These are phyloP conservation scores for Phalaenopsis hybrid DNA, from an alignment of 116 monocot genomes.

Conservation along the genomic window DNA sequence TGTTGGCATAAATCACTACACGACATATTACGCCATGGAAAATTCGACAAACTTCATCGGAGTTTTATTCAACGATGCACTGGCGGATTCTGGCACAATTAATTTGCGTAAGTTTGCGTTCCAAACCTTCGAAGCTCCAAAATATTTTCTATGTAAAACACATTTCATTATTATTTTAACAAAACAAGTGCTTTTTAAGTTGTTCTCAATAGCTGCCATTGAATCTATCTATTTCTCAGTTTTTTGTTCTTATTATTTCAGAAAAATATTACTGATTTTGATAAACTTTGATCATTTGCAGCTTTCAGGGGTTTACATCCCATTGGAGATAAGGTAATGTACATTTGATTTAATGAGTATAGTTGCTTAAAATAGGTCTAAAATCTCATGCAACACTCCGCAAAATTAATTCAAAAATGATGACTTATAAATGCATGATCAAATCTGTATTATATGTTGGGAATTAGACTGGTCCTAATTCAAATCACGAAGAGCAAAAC, in stretches of 20 bases:
- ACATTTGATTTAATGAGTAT: not conserved
- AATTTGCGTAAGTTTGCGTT: constrained; percentile 54
- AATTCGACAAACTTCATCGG: constrained; percentile 50
- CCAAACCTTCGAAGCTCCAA: not conserved
- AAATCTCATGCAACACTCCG: too few species aligned
- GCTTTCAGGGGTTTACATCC: constrained; percentile 64
- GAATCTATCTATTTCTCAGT: not conserved
- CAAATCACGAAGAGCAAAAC: too few species aligned
- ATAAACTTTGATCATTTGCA: constrained; percentile 23
- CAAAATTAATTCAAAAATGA: too few species aligned
- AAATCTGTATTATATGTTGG: too few species aligned
- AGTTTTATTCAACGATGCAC: constrained; percentile 42
- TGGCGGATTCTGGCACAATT: constrained; percentile 70
- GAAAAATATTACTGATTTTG: not conserved
- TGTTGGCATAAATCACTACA: constrained; percentile 97
- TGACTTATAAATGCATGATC: too few species aligned
- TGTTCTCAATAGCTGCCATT: too few species aligned
- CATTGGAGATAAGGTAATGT: constrained; percentile 82
- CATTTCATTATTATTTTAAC: not conserved
- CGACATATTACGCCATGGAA: constrained; percentile 61
- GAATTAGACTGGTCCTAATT: too few species aligned
- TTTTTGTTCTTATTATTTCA: not conserved
- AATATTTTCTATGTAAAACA: not conserved
- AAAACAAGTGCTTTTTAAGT: too few species aligned
- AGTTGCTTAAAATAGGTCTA: not conserved